Evolutionary conservation across 2,329 filamentous ascomycete species (phyloP).

Genomic region (Teratosphaeria zuluensis): DNA sequence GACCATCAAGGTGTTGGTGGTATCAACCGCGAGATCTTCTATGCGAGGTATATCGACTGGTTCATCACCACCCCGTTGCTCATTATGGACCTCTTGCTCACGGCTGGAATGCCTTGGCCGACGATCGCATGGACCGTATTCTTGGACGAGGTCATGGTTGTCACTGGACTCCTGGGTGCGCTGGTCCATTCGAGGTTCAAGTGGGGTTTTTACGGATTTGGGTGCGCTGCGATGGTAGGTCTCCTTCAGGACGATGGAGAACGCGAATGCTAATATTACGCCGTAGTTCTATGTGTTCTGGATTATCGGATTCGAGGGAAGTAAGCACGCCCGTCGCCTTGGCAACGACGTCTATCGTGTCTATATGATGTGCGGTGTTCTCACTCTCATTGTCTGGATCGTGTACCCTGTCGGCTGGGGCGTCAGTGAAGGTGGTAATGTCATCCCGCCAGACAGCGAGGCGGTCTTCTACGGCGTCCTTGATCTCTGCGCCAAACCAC

Average conservation of each 20-base stretch:
- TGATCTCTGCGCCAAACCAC: constrained; percentile 51
- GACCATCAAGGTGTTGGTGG: background rate
- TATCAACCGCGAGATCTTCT: background rate
- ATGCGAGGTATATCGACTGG: background rate
- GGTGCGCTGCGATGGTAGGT: background rate
- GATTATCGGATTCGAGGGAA: constrained; percentile 29
- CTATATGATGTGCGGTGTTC: constrained; percentile 43
- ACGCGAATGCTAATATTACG: background rate
- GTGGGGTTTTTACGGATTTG: background rate
- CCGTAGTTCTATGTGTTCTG: constrained; percentile 20
- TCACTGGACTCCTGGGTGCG: background rate
- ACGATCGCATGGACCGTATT: background rate
- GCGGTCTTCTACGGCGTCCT: constrained; percentile 55
- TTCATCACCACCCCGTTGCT: background rate
- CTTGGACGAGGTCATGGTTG: background rate
- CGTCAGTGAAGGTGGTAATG: constrained; percentile 49
- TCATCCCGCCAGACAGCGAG: constrained; percentile 54
- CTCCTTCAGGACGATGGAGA: background rate
- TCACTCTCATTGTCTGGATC: constrained; percentile 49
- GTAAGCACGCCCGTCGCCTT: constrained; percentile 41
- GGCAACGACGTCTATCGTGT: constrained; percentile 40
- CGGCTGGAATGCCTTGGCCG: background rate
- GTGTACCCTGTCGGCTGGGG: constrained; percentile 53
- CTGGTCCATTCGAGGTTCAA: background rate
- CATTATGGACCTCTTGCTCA: background rate